phyloP scores from a whole-genome alignment of 208 protist species.

The Crithidia brevicula region DNA sequence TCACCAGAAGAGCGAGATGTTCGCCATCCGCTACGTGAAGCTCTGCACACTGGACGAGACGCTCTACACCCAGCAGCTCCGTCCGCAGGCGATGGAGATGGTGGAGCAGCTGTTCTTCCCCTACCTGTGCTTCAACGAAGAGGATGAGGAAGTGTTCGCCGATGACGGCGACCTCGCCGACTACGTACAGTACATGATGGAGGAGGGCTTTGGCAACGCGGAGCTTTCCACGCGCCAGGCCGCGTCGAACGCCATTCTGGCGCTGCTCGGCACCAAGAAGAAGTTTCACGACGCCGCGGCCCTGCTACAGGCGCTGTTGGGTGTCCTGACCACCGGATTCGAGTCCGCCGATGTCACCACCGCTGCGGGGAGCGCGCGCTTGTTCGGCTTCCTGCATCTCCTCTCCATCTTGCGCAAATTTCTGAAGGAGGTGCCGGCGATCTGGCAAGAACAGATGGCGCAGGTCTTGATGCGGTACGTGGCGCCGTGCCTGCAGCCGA shows the following conservation, averaged over 20 bases:
- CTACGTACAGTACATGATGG: conserved; percentile 88
- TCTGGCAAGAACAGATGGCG: conserved; percentile 82
- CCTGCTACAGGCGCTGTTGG: conserved; percentile 72
- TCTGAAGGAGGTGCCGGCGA: conserved; percentile 61
- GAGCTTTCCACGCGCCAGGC: conserved; percentile 76
- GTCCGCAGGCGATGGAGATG: conserved; percentile 64
- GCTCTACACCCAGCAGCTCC: conserved; percentile 69
- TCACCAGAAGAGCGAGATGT: conserved; percentile 79
- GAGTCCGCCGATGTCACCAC: conserved; percentile 48
- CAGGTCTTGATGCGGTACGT: conserved; percentile 81
- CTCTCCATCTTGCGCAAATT: conserved; percentile 84
- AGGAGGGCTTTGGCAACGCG: conserved; percentile 71
- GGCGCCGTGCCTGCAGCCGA: conserved; percentile 65
- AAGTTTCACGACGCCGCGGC: conserved; percentile 62
- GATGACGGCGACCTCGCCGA: conserved; percentile 75
- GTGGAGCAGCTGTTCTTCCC: conserved; percentile 84
- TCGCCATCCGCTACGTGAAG: conserved; percentile 84
- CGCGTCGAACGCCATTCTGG: conserved; percentile 81
- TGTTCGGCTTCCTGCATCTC: conserved; percentile 87
- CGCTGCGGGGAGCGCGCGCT: conserved; percentile 50
- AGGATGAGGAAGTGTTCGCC: conserved; percentile 81
- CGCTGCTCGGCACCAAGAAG: conserved; percentile 75
- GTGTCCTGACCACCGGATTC: conserved; percentile 62
- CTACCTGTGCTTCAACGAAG: conserved; percentile 76
- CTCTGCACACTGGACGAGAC: conserved; percentile 69